Evolutionary conservation across 495 filamentous ascomycete species (phyloP), one percentile per base, ranked within the genome.

Genomic region (Penicillium lividum): DNA sequence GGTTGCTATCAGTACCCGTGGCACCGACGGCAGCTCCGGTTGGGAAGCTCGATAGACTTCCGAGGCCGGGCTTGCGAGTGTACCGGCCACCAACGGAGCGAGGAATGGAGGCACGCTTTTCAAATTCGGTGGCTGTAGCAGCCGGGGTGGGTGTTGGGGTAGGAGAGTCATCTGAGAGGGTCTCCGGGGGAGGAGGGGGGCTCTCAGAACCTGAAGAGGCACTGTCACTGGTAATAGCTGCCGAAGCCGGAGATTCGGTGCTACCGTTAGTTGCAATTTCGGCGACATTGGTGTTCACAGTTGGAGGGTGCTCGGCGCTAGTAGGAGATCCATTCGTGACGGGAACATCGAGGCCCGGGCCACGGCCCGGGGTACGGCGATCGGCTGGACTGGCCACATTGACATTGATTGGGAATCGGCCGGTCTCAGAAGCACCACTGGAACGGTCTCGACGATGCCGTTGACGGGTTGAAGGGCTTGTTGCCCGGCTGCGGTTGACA

Each of bases 391-490:
- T 88, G 16, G 79, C 33, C 13, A 11, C 73, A 44, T 22, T 22
- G 22, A 85, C 80, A 53, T 78, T 76, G 61, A 98, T 88, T 8
- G 94, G 94, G 79, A 98, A 98, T 18, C 94, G 72, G 18, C 81
- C 43, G 80, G 92, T 71, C 86, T 88, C 68, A 16, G 61, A 84
- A 8, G 89, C 86, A 54, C 93, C 92, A 53, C 84, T 89, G 65
- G 88, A 91, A 62, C 88, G 86, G 58, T 97, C 93, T 61, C 93
- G 84, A 53, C 90, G 85, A 62, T 87, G 82, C 49, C 76, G 67
- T 44, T 75, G 79, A 57, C 81, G 83, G 16, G 88, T 86, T 9
- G 84, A 86, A n/a, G 91, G 92, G 61, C 86, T 90, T 22, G 84
- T 85, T 40, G 84, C 86, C 51, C 93, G 82, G 73, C 86, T 87